Conservation (phyloP, 2,329 filamentous ascomycete genomes). For the Cercospora berteroae region DNA sequence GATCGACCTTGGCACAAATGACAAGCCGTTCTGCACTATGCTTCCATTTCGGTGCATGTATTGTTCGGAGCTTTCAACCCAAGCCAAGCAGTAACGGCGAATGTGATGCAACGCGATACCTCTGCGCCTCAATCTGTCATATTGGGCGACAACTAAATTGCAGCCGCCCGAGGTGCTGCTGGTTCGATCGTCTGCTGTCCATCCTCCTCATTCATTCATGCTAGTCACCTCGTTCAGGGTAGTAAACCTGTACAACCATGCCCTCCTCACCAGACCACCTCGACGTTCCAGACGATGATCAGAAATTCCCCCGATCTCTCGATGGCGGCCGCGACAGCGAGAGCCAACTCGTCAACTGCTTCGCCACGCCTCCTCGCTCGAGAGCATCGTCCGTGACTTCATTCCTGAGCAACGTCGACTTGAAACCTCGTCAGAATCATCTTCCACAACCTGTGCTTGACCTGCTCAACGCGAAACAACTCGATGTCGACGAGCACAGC, state of each 20-base stretch:
- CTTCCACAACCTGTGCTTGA: slow-evolving; percentile 1
- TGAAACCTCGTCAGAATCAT: neutral
- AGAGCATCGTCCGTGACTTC: neutral
- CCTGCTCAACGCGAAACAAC: slow-evolving; percentile 13
- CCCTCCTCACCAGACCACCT: neutral
- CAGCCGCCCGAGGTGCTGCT: neutral
- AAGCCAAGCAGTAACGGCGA: neutral
- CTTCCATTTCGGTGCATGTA: neutral
- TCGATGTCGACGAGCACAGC: slow-evolving; percentile 21
- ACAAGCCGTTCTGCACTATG: neutral
- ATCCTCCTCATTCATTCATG: neutral
- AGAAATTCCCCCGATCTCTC: neutral
- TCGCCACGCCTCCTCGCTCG: neutral
- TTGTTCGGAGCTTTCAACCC: neutral
- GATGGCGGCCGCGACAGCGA: neutral
- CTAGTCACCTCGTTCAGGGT: neutral
- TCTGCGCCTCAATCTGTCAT: neutral
- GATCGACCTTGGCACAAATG: neutral
- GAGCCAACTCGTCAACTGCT: neutral
- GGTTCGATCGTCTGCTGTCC: neutral
- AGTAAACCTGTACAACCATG: neutral
- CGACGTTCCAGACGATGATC: neutral
- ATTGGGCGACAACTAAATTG: neutral
- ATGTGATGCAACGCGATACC: neutral
- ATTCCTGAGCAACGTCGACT: neutral